A percentile compares a stretch with the other conserved stretches of the same genome.
Conservation (phyloP, 1,139 yeast genomes). For the Blastobotrys ciferrii region DNA sequence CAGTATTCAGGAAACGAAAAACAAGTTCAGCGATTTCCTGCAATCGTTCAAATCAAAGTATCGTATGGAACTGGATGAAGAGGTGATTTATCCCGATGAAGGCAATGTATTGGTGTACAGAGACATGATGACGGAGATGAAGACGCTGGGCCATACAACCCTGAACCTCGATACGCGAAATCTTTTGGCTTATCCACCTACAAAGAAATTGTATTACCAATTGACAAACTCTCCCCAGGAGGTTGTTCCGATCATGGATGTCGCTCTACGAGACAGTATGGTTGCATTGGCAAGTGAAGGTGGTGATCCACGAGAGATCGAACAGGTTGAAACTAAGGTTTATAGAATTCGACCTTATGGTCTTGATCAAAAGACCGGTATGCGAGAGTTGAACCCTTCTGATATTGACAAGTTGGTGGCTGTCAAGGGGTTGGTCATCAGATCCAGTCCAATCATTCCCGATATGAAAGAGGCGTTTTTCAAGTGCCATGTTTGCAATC, state of each 20-base stretch:
- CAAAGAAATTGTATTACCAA: constrained; percentile 79
- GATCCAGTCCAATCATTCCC: constrained; percentile 90
- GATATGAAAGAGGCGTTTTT: constrained; percentile 98
- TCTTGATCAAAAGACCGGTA: constrained; percentile 61
- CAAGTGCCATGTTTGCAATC: constrained; percentile 93
- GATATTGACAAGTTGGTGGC: constrained; percentile 93
- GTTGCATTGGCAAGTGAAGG: constrained; percentile 54
- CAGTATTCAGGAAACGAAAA: constrained; percentile 81
- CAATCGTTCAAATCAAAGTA: constrained; percentile 79
- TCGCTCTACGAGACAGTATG: constrained; percentile 86
- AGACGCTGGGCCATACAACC: constrained; percentile 74
- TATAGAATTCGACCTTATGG: constrained; percentile 85
- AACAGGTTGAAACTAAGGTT: constrained; percentile 73
- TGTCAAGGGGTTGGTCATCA: constrained; percentile 84
- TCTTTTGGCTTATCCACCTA: constrained; percentile 69
- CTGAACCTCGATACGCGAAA: constrained; percentile 82
- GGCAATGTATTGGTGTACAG: constrained; percentile 78
- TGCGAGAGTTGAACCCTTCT: constrained; percentile 92
- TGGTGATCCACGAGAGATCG: constrained; percentile 42
- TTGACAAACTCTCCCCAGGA: constrained; percentile 93
- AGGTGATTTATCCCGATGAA: constrained; percentile 47
- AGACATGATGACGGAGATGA: constrained; percentile 69
- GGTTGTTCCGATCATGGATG: constrained; percentile 97
- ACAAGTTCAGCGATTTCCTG: constrained; percentile 75
- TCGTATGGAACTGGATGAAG: constrained; percentile 60